These are phyloP conservation scores for Ustilago loliicola DNA, from an alignment of 1,284 basidiomycete species.

Conservation along the genomic window DNA sequence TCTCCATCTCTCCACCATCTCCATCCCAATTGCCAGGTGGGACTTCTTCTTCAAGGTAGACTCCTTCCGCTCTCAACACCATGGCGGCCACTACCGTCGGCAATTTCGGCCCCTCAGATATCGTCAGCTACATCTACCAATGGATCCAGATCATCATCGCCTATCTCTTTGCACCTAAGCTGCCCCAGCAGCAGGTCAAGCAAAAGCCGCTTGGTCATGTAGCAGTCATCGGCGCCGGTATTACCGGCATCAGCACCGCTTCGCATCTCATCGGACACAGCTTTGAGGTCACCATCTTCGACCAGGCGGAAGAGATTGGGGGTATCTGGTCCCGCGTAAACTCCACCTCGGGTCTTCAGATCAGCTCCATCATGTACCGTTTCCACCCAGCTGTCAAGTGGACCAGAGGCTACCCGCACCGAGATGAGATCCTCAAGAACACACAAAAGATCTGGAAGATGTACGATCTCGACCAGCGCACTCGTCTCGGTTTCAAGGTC, in stretches of 20 bases:
- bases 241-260: conserved; percentile 70
- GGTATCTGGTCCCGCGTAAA: conserved; percentile 79
- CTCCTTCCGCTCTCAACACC: background rate
- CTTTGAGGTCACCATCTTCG: conserved; percentile 70
- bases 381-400: conserved; percentile 65
- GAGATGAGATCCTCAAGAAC: conserved; percentile 77
- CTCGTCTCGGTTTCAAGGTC: conserved; percentile 73
- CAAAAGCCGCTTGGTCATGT: conserved; percentile 66
- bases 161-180: conserved; percentile 59
- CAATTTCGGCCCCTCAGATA: conserved; percentile 24
- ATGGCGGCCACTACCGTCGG: conserved; percentile 33
- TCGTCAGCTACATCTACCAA: conserved; percentile 61
- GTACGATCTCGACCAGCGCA: conserved; percentile 75
- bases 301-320: conserved; percentile 67
- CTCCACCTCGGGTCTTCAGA: conserved; percentile 76
- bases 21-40: background rate
- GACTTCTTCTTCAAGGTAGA: background rate
- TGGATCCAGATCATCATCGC: conserved; percentile 62
- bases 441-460: conserved; percentile 75
- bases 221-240: conserved; percentile 70
- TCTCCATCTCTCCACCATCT: background rate
- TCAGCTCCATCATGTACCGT: conserved; percentile 75
- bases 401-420: conserved; percentile 73
- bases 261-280: conserved; percentile 69
- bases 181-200: conserved; percentile 36